phyloP scores from a whole-genome alignment of 73 alveolate genomes.

The Loxodes magnus region DNA sequence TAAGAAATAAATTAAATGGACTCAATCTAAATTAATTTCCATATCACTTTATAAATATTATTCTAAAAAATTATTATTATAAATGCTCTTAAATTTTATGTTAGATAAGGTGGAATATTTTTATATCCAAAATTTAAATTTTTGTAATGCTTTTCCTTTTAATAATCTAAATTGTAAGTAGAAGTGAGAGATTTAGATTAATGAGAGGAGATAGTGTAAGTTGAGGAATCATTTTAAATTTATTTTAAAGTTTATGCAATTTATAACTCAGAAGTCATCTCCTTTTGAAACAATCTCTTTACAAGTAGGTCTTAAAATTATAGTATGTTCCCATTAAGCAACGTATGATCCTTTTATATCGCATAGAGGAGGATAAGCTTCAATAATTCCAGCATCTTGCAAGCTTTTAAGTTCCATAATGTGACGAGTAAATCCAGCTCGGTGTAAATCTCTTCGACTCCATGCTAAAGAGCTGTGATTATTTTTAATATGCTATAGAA shows the following conservation, averaged over 20 bases:
- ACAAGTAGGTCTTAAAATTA: conserved; percentile 81
- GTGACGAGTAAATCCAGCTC: conserved; percentile 73
- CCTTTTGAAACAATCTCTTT: conserved; percentile 89
- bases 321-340: conserved; percentile 89
- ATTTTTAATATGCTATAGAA: conserved; percentile 62
- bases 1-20: too few relatives aligned
- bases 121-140: too few relatives aligned
- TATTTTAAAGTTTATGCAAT: neutral
- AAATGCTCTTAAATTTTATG: too few relatives aligned
- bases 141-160: too few relatives aligned
- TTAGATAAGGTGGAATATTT: too few relatives aligned
- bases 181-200: too few relatives aligned
- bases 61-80: too few relatives aligned
- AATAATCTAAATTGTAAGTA: too few relatives aligned
- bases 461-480: conserved; percentile 83
- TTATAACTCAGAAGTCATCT: conserved; percentile 71
- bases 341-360: conserved; percentile 81
- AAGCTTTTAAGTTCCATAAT: conserved; percentile 63
- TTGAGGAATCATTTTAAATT: too few relatives aligned
- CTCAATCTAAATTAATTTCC: too few relatives aligned
- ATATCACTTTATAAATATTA: too few relatives aligned
- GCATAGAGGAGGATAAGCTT: conserved; percentile 54
- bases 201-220: too few relatives aligned
- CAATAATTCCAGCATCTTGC: conserved; percentile 71
- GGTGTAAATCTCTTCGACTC: conserved; percentile 87